Evolutionary conservation across 2,329 filamentous ascomycete genomes (phyloP).

Genomic region (Akanthomyces muscarius): DNA sequence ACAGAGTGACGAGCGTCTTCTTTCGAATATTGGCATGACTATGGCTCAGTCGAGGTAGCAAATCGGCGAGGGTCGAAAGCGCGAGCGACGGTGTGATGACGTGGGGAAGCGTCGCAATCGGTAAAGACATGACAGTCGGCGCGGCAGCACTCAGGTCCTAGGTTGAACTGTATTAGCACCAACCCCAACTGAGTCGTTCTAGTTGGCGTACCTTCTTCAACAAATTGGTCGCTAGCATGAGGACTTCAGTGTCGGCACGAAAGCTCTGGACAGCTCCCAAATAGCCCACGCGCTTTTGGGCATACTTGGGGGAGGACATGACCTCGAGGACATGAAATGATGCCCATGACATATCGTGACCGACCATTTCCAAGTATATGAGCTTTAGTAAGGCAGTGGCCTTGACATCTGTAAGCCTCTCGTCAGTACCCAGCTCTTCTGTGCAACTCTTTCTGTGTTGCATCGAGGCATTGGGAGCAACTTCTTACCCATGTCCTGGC

Average conservation of each 20-base stretch:
- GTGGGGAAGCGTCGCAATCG: constrained; percentile 86
- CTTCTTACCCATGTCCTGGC: constrained; percentile 80
- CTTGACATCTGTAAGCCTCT: constrained; percentile 69
- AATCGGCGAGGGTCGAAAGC: constrained; percentile 79
- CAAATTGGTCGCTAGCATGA: constrained; percentile 96
- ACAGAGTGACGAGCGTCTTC: constrained; percentile 93
- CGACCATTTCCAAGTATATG: constrained; percentile 98
- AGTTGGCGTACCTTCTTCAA: constrained; percentile 72
- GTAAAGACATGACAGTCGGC: constrained; percentile 75
- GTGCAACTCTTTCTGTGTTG: not conserved
- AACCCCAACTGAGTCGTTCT: not conserved
- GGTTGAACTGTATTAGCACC: not conserved
- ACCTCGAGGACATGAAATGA: constrained; percentile 98
- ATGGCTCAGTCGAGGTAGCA: constrained; percentile 82
- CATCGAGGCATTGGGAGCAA: not conserved
- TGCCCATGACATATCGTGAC: constrained; percentile 99
- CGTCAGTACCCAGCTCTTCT: not conserved
- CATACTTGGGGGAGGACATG: constrained; percentile 93
- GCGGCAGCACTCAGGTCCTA: constrained; percentile 70
- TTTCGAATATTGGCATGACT: constrained; percentile 83
- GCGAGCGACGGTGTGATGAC: constrained; percentile 90
- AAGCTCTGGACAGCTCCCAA: constrained; percentile 95
- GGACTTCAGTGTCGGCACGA: constrained; percentile 87
- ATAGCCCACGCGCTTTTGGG: constrained; percentile 94
- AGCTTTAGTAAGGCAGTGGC: constrained; percentile 93